These are phyloP conservation scores for Gossypium gossypioides DNA, from an alignment of 441 rosid species.

Conservation along the genomic window DNA sequence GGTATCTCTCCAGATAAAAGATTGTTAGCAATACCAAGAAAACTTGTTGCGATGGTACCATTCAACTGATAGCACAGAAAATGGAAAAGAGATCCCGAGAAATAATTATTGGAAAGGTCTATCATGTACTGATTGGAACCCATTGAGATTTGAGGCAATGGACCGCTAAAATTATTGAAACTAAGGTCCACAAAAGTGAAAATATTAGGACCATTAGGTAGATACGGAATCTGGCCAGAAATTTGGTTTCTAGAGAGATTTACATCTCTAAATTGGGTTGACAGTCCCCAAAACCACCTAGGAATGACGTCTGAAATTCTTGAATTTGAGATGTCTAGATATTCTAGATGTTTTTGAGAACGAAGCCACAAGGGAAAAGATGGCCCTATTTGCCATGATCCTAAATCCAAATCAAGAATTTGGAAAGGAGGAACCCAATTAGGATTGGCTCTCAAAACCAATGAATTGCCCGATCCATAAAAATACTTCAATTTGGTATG, in stretches of 20 bases:
- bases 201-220: not conserved
- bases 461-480: not conserved
- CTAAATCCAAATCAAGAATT: not conserved
- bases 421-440: not conserved
- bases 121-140: not conserved
- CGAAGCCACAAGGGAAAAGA: not conserved
- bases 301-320: constrained; percentile 13
- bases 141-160: not conserved
- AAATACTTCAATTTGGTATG: not conserved
- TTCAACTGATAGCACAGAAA: not conserved
- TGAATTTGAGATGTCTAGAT: constrained; percentile 6
- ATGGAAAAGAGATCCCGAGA: not conserved
- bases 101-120: not conserved
- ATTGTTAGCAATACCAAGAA: not conserved
- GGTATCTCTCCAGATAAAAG: not conserved
- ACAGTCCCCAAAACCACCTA: not conserved
- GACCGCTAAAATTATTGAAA: not conserved
- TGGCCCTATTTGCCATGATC: not conserved
- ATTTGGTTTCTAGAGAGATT: constrained; percentile 16
- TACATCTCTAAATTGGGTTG: not conserved
- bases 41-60: not conserved
- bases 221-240: not conserved
- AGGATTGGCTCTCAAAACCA: not conserved
- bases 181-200: not conserved
- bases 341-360: not conserved